Evolutionary conservation across 2,329 filamentous ascomycete genomes (phyloP), one percentile per base, ranked within the genome.

Genomic region (Coleophoma cylindrospora): DNA sequence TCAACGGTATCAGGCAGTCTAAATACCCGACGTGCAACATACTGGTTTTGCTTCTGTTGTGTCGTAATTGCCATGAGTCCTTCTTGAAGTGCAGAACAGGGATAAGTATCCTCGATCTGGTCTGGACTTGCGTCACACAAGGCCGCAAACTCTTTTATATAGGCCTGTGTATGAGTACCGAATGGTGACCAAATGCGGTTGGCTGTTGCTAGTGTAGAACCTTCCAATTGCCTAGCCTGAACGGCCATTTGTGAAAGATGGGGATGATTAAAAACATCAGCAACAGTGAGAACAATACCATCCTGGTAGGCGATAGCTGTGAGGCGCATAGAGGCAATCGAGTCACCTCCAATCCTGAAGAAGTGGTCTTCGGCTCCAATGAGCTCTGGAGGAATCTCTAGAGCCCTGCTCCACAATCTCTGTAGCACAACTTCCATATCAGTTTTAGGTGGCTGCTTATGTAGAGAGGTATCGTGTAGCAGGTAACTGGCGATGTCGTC

Each of bases 21-120:
- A 2, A 45, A 48, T 15, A 55, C 38, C 19, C 34, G 37, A 43
- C 60, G 61, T 2, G 61, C 59, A 19, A 70, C 57, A 43, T 71
- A 72, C 2, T 58, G 55, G 7, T 61, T 65, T 2, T 52, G 37
- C n/a, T n/a, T n/a, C 3, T 58, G 45, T 21, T 63, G 61, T 22
- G 57, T 45, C 3, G 68, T 58, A 6, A 70, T 50, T 1, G 66
- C 61, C 47, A 95, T 79, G 70, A 96, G 90, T 1, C 49, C 49
- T 43, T 51, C 44, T 17, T 51, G 49, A 27, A 51, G 34, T 17
- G 49, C 37, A 4, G 49, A 34, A 36, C 49, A 51, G 7, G 49
- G 49, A 43, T 51, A 51, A 10, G 34, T 37, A 41, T 47, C 49
- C 27, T 51, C 45, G 14, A 49, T 27, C 13, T 49, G 40, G 19